Base-by-base conservation (phyloP, 108 stramenopile species). In the Conticribra guillardii region DNA sequence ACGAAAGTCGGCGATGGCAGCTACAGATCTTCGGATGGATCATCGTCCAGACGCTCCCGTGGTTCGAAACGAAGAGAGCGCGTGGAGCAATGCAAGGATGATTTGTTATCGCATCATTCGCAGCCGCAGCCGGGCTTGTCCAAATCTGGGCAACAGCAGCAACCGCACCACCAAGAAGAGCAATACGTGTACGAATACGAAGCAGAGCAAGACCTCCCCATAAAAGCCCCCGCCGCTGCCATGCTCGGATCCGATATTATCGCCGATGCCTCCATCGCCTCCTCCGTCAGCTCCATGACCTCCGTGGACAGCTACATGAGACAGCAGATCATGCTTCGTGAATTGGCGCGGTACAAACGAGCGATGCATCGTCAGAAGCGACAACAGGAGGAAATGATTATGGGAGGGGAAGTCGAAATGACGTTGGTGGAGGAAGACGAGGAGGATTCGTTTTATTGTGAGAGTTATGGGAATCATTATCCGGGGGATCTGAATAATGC, bases 221-320 rank as follows among this genome's bases (percentile, higher is more conserved):
- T 41, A 9, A 5, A 11, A 5, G 11, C 37, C 11, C 37, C 37
- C 37, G 37, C 58, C 58, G 23, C 58, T 22, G 15, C 37, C 37
- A 41, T 41, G 37, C 8, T 41, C 8, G 37, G 37, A 41, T 41
- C 37, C 11, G 8, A 41, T 11, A 41, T 41, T 11, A 5, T 41
- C 37, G 37, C 37, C 37, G 37, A 41, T 11, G 37, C 37, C 11
- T 41, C 37, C 37, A 41, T 11, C 37, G 33, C 33, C 33, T 61
- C 69, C 24, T 51, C 37, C 57, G 34, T 71, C 18, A 29, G 51
- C 50, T 71, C 70, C 37, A 71, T 71, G 60, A 62, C 70, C 21
- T 37, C 49, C 53, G 50, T 53, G 60, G 70, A 71, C 41, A 71
- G 70, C 26, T 71, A 71, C 52, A 32, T 71, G 45, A 60, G 51